A percentile compares a stretch with the other conserved stretches of the same genome.
Conservation (phyloP, 495 filamentous ascomycete species). For the Choiromyces venosus region DNA sequence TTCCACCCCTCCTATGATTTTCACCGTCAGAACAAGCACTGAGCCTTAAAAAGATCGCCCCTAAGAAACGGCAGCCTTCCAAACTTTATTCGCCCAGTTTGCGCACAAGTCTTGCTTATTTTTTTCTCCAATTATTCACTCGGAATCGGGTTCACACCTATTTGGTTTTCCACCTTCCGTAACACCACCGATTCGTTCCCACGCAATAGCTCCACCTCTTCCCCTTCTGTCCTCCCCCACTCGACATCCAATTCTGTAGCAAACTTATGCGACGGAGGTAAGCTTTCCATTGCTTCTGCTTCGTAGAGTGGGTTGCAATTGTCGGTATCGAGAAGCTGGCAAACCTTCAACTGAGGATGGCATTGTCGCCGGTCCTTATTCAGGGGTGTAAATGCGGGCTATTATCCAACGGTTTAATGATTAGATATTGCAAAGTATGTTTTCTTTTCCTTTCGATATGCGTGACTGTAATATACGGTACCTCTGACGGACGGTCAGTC, state of each 20-base stretch:
- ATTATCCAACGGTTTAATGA: slow-evolving; percentile 1
- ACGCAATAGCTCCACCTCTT: neutral
- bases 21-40: slow-evolving; percentile 10
- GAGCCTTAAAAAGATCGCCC: neutral
- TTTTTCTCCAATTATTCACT: neutral
- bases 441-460: neutral
- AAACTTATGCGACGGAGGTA: slow-evolving; percentile 10
- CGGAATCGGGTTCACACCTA: slow-evolving; percentile 17
- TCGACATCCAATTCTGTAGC: slow-evolving; percentile 3
- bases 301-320: slow-evolving; percentile 6
- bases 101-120: neutral
- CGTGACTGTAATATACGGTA: neutral
- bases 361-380: slow-evolving; percentile 21
- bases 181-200: slow-evolving; percentile 9
- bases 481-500: neutral
- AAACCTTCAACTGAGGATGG: slow-evolving; percentile 23
- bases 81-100: neutral
- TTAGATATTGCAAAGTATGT: slow-evolving; percentile 1
- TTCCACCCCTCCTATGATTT: slow-evolving; percentile 20
- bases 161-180: slow-evolving; percentile 13
- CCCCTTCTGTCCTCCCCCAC: neutral
- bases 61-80: neutral
- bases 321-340: slow-evolving; percentile 19
- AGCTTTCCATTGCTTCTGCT: slow-evolving; percentile 18
- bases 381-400: neutral